Conservation (phyloP, 2,329 filamentous ascomycete genomes). For the Grosmannia serpens region DNA sequence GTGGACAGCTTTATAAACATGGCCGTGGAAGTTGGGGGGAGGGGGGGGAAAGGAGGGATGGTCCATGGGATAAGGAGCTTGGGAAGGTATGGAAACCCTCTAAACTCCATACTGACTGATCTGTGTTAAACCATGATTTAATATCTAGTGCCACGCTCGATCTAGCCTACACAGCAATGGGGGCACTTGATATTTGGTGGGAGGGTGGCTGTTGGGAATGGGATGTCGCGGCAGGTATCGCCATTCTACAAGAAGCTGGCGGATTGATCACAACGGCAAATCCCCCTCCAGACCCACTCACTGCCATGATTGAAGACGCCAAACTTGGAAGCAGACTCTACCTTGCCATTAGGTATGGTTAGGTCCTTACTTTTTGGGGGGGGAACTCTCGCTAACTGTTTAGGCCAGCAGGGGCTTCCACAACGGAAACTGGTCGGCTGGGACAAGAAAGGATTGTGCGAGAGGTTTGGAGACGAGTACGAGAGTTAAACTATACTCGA, state of each 20-base stretch:
- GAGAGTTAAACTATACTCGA: slow-evolving; percentile 48
- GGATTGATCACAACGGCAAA: slow-evolving; percentile 65
- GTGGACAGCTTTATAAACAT: slow-evolving; percentile 66
- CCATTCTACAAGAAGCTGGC: slow-evolving; percentile 61
- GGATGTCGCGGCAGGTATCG: slow-evolving; percentile 68
- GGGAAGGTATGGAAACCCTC: slow-evolving; percentile 25
- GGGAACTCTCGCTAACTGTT: neutral
- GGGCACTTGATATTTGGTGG: slow-evolving; percentile 72
- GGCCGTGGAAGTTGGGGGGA: slow-evolving; percentile 52
- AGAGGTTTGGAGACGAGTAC: slow-evolving; percentile 61
- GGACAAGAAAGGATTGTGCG: slow-evolving; percentile 59
- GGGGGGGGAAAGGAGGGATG: slow-evolving; percentile 61
- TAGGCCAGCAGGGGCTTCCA: slow-evolving; percentile 52
- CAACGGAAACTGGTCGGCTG: slow-evolving; percentile 51
- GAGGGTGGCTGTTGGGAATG: slow-evolving; percentile 73
- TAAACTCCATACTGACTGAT: neutral
- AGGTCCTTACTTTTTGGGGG: neutral
- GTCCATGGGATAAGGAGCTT: slow-evolving; percentile 65
- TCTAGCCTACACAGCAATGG: slow-evolving; percentile 64
- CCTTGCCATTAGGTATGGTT: slow-evolving; percentile 49
- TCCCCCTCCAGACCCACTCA: slow-evolving; percentile 47
- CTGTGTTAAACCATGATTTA: neutral
- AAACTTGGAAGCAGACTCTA: slow-evolving; percentile 58
- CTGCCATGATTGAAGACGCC: slow-evolving; percentile 45
- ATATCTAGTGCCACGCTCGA: slow-evolving; percentile 54